These are phyloP conservation scores for Strigomonas culicis DNA, from an alignment of 208 protist species.

Conservation along the genomic window DNA sequence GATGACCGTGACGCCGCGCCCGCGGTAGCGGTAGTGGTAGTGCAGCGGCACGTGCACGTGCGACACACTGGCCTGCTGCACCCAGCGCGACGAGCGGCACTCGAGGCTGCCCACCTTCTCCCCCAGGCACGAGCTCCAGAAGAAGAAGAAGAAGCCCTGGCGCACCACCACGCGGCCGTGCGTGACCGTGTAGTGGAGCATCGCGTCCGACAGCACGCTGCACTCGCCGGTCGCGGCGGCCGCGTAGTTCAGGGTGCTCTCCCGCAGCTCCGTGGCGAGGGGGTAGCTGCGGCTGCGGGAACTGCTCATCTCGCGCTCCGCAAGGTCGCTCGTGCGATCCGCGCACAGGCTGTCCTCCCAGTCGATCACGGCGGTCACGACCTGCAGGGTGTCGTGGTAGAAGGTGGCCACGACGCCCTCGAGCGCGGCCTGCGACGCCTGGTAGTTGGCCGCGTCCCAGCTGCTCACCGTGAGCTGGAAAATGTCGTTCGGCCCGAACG, in stretches of 20 bases:
- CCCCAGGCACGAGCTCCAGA: constrained; percentile 37
- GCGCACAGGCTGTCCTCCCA: constrained; percentile 21
- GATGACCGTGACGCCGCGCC: constrained; percentile 37
- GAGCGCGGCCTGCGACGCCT: constrained; percentile 28
- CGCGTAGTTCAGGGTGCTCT: constrained; percentile 7
- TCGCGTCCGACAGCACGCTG: constrained; percentile 15
- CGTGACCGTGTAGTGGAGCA: constrained; percentile 29
- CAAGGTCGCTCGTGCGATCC: background rate
- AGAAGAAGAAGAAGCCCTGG: constrained; percentile 45
- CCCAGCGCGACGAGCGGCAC: constrained; percentile 39
- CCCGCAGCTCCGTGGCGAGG: constrained; percentile 6
- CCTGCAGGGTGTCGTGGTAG: constrained; percentile 31
- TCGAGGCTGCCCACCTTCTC: constrained; percentile 41
- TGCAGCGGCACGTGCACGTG: constrained; percentile 43
- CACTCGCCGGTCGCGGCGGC: constrained; percentile 18
- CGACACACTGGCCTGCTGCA: constrained; percentile 29
- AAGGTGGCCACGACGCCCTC: constrained; percentile 28
- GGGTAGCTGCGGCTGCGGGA: background rate
- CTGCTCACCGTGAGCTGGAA: constrained; percentile 34
- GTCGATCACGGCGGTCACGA: constrained; percentile 31
- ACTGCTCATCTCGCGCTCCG: constrained; percentile 14
- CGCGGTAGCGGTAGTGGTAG: constrained; percentile 53
- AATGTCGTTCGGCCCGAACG: constrained; percentile 34
- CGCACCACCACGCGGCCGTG: constrained; percentile 33
- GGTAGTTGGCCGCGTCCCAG: constrained; percentile 22